These are phyloP conservation scores for Mallotus repandus DNA, from an alignment of 441 rosid species.

Conservation along the genomic window DNA sequence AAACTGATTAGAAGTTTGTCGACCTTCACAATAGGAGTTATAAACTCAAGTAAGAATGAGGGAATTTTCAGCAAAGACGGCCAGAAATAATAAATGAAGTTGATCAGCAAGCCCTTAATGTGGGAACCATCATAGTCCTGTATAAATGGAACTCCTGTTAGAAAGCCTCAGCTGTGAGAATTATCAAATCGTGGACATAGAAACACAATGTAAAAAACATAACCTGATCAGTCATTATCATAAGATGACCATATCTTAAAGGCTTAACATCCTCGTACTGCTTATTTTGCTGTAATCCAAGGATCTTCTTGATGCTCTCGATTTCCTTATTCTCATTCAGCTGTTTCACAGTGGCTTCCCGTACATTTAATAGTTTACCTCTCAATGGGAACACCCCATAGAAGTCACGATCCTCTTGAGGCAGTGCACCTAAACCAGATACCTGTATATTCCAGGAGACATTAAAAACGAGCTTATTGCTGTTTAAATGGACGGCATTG, in stretches of 20 bases:
- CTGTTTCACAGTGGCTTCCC: slow-evolving; percentile 88
- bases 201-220: slow-evolving; percentile 4
- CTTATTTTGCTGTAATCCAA: slow-evolving; percentile 85
- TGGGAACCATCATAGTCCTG: slow-evolving; percentile 99
- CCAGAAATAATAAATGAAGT: slow-evolving; percentile 95
- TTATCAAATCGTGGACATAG: neutral
- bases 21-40: slow-evolving; percentile 97
- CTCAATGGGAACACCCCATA: slow-evolving; percentile 93
- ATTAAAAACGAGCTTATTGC: neutral
- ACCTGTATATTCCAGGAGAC: slow-evolving; percentile 37
- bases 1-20: slow-evolving; percentile 6
- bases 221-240: slow-evolving; percentile 99
- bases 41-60: slow-evolving; percentile 89
- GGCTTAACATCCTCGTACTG: slow-evolving; percentile 63
- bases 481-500: neutral
- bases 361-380: slow-evolving; percentile 89
- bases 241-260: slow-evolving; percentile 91
- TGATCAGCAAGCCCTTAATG: slow-evolving; percentile 89
- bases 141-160: slow-evolving; percentile 38
- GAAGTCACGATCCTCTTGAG: slow-evolving; percentile 45
- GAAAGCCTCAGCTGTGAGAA: neutral
- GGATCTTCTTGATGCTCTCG: slow-evolving; percentile 79
- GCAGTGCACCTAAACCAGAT: slow-evolving; percentile 69
- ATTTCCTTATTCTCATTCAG: slow-evolving; percentile 84
- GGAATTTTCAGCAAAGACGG: slow-evolving; percentile 83